Conservation (phyloP, 2,329 filamentous ascomycete species). For the Curvularia spicifera region DNA sequence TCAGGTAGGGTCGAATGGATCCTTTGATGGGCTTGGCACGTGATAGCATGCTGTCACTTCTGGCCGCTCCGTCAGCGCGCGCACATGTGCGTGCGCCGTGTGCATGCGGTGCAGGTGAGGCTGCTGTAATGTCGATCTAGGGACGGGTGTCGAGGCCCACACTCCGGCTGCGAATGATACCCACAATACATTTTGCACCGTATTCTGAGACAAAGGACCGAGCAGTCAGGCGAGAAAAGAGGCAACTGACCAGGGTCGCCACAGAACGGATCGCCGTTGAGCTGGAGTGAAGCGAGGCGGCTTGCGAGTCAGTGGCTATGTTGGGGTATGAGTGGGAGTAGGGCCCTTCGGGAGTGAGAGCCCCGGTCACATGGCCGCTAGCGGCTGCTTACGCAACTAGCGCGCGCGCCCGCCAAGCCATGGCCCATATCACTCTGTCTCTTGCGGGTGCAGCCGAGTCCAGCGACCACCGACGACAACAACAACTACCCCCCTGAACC, state of each 20-base stretch:
- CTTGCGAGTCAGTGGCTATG: slow-evolving; percentile 20
- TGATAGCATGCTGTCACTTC: slow-evolving; percentile 27
- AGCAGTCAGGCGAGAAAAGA: slow-evolving; percentile 18
- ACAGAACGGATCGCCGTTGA: slow-evolving; percentile 23
- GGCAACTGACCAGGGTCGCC: slow-evolving; percentile 4
- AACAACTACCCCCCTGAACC: slow-evolving; percentile 8
- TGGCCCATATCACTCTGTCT: background rate
- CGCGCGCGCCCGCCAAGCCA: slow-evolving; percentile 1
- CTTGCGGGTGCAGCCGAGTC: slow-evolving; percentile 11
- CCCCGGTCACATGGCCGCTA: slow-evolving; percentile 11
- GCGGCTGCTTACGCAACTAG: slow-evolving; percentile 10
- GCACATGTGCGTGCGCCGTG: slow-evolving; percentile 18
- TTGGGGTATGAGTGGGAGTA: slow-evolving; percentile 9
- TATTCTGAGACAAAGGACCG: slow-evolving; percentile 21
- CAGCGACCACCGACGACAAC: background rate
- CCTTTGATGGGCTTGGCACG: slow-evolving; percentile 22
- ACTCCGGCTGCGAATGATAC: slow-evolving; percentile 17
- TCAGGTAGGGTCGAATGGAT: slow-evolving; percentile 27
- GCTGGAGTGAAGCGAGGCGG: slow-evolving; percentile 24
- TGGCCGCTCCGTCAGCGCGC: slow-evolving; percentile 23
- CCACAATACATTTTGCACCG: slow-evolving; percentile 12
- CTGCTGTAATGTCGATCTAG: slow-evolving; percentile 22
- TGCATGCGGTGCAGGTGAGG: slow-evolving; percentile 20
- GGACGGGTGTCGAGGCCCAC: slow-evolving; percentile 17
- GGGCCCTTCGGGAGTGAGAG: slow-evolving; percentile 4